A percentile compares a stretch with the other conserved stretches of the same genome.
Evolutionary conservation across 2,329 filamentous ascomycete genomes (phyloP).

Genomic region (Xylaria sp.): DNA sequence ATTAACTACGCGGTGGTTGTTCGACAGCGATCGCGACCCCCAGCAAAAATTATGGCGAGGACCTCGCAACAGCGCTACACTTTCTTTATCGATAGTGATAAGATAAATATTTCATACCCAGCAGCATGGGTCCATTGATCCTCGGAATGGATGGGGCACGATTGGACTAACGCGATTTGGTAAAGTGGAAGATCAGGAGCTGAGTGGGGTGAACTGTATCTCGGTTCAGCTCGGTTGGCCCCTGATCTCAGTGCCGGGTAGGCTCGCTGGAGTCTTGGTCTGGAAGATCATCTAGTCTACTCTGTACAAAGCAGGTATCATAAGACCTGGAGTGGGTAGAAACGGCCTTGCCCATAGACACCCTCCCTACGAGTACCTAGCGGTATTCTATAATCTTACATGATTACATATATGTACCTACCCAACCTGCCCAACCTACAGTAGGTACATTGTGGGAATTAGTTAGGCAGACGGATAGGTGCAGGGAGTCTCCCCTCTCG

Average conservation of each 20-base stretch:
- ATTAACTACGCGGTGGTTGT: background rate
- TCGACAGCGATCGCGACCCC: conserved; percentile 10
- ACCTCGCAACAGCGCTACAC: conserved; percentile 6
- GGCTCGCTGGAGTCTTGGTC: too few species aligned
- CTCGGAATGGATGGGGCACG: conserved; percentile 3
- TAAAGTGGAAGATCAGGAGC: background rate
- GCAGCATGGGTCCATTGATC: background rate
- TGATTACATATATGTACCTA: too few species aligned
- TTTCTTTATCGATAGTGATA: conserved; percentile 39
- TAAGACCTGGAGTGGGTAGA: conserved; percentile 21
- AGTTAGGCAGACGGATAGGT: background rate
- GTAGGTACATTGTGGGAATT: background rate
- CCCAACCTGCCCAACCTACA: background rate
- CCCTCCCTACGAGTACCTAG: background rate
- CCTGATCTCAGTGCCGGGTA: too few species aligned
- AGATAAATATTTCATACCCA: conserved; percentile 7
- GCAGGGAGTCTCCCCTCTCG: background rate
- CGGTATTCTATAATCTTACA: background rate
- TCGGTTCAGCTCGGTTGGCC: background rate
- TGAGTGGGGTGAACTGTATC: background rate
- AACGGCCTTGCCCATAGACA: conserved; percentile 12
- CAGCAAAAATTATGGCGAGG: conserved; percentile 29
- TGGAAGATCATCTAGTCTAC: too few species aligned
- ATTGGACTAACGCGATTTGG: conserved; percentile 5
- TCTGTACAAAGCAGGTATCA: too few species aligned